Evolutionary conservation across 148 eudicot genomes (phyloP).

Genomic region (Agrostemma githago): DNA sequence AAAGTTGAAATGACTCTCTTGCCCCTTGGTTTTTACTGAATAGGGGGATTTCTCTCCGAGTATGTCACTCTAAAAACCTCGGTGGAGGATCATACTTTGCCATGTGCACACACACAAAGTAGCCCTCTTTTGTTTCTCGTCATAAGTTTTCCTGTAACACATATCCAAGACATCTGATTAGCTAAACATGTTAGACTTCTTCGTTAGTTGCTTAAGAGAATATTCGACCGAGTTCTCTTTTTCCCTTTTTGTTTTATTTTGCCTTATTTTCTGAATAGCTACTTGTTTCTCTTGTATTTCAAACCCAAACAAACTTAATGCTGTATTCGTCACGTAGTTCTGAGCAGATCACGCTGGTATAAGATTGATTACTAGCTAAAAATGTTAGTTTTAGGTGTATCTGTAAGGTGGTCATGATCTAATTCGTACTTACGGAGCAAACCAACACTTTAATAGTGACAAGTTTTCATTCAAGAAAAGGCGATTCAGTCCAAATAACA

Average conservation of each 20-base stretch:
- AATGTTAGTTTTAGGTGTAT: not conserved
- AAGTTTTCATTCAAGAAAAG: not conserved
- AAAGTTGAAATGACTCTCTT: too few relatives aligned
- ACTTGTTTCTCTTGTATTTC: not conserved
- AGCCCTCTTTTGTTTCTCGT: not conserved
- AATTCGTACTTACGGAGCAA: not conserved
- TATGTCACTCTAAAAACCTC: not conserved
- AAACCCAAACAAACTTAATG: not conserved
- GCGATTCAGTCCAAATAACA: not conserved
- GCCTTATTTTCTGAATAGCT: not conserved
- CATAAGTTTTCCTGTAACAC: not conserved
- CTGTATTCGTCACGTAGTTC: not conserved
- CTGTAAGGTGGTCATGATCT: not conserved
- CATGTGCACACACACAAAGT: not conserved
- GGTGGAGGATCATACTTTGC: not conserved
- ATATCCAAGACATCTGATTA: not conserved
- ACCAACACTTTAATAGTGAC: not conserved
- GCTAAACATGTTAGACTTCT: not conserved
- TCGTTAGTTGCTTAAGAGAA: not conserved
- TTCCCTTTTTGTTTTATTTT: not conserved
- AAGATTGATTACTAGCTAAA: not conserved
- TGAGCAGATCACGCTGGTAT: not conserved
- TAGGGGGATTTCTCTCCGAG: too few relatives aligned
- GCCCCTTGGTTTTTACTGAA: too few relatives aligned
- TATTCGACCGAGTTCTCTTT: not conserved